Percentiles rank a stretch among this genome's conserved stretches.
Conservation (phyloP, 2,329 filamentous ascomycete species). For the Graphiopsis chlorocephala region DNA sequence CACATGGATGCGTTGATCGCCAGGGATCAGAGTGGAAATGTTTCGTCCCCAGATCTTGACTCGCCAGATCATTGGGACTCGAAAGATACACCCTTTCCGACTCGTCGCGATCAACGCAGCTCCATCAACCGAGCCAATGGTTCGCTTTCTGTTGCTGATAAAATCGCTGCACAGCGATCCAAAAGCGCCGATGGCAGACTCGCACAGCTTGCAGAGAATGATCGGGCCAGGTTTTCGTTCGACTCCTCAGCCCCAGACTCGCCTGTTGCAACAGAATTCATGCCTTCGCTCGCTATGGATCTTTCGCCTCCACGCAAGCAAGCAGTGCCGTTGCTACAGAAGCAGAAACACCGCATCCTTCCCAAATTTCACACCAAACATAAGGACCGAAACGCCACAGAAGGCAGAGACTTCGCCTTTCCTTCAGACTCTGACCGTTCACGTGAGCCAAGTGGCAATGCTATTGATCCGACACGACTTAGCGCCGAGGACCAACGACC, state of each 20-base stretch:
- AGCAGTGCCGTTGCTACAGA: slow-evolving; percentile 31
- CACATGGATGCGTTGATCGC: slow-evolving; percentile 46
- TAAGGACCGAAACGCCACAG: slow-evolving; percentile 33
- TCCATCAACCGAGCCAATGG: slow-evolving; percentile 18
- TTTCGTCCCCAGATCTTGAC: slow-evolving; percentile 36
- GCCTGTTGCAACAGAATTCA: slow-evolving; percentile 33
- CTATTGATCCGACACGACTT: slow-evolving; percentile 24
- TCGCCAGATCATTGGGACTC: slow-evolving; percentile 43
- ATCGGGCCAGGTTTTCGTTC: slow-evolving; percentile 39
- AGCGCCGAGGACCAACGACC: slow-evolving; percentile 38
- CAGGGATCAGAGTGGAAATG: slow-evolving; percentile 39
- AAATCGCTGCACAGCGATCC: slow-evolving; percentile 11
- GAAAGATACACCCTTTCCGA: slow-evolving; percentile 25
- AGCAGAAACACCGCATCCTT: slow-evolving; percentile 38
- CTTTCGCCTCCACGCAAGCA: slow-evolving; percentile 34
- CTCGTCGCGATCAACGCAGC: slow-evolving; percentile 3
- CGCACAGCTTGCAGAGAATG: slow-evolving; percentile 18
- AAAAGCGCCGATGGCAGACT: slow-evolving; percentile 20
- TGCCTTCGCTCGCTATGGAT: slow-evolving; percentile 35
- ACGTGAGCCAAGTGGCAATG: slow-evolving; percentile 28
- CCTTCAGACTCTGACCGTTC: slow-evolving; percentile 14
- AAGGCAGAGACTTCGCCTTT: slow-evolving; percentile 32
- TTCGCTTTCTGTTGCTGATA: slow-evolving; percentile 22
- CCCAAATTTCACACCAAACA: slow-evolving; percentile 41
- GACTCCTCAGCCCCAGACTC: slow-evolving; percentile 41